Conservation (phyloP, 345 rosid species). For the sweet orange (Citrus sinensis) region DVS_A1.0 CM039167.1:5110001-5110500, state of each 20-base stretch:
- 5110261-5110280: not conserved
- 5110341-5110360: conserved; percentile 91
- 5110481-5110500: not conserved
- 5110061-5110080: not conserved
- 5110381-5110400: conserved; percentile 83
- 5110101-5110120: conserved; percentile 88
- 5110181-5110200: conserved; percentile 38
- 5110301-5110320: conserved; percentile 49
- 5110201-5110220: too few relatives aligned
- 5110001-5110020: conserved; percentile 33
- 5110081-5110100: conserved; percentile 58
- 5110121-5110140: conserved; percentile 83
- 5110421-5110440: not conserved
- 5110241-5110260: too few relatives aligned
- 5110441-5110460: not conserved
- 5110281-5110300: not conserved
- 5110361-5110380: conserved; percentile 78
- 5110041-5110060: too few relatives aligned
- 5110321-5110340: conserved; percentile 82
- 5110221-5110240: too few relatives aligned
- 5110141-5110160: conserved; percentile 97
- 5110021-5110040: not conserved
- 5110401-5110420: conserved; percentile 61
- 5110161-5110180: conserved; percentile 91
- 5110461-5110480: not conserved